Conservation (phyloP, 805 yeast genomes). For the Cephaloascus albidus region DNA sequence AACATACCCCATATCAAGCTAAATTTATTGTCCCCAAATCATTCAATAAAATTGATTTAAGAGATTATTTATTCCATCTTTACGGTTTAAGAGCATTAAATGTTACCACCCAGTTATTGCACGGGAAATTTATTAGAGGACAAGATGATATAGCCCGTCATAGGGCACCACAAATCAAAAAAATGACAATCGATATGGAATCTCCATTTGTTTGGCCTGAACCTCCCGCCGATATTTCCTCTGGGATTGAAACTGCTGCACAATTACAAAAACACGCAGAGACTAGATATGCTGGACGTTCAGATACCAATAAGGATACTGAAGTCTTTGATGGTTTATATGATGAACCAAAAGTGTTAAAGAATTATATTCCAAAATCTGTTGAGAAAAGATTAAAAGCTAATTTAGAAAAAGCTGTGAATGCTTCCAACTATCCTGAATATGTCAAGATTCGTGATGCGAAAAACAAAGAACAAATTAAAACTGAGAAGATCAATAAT, state of each 20-base stretch:
- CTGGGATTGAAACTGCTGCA: constrained; percentile 24
- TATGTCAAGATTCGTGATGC: not conserved
- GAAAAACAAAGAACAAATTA: constrained; percentile 32
- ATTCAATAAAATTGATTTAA: constrained; percentile 86
- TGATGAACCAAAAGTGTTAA: constrained; percentile 32
- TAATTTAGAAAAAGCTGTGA: constrained; percentile 11
- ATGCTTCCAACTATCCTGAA: not conserved
- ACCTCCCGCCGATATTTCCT: constrained; percentile 23
- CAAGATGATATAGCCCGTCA: constrained; percentile 54
- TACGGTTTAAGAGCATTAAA: constrained; percentile 88
- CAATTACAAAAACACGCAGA: constrained; percentile 44
- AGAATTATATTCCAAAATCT: constrained; percentile 23
- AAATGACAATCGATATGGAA: constrained; percentile 94
- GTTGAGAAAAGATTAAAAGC: constrained; percentile 12
- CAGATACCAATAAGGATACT: constrained; percentile 60
- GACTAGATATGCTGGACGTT: constrained; percentile 45
- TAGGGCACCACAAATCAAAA: constrained; percentile 76
- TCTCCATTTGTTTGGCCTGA: constrained; percentile 97
- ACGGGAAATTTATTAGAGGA: constrained; percentile 58
- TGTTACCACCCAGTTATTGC: constrained; percentile 77
- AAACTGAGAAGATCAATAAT: constrained; percentile 15
- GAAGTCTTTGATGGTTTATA: constrained; percentile 68
- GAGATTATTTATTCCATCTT: constrained; percentile 86
- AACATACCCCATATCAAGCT: constrained; percentile 95
- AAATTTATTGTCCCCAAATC: constrained; percentile 90